Evolutionary conservation across 2,329 filamentous ascomycete genomes (phyloP), one percentile per base, ranked within the genome.

Genomic region (Colletotrichum spinosum): DNA sequence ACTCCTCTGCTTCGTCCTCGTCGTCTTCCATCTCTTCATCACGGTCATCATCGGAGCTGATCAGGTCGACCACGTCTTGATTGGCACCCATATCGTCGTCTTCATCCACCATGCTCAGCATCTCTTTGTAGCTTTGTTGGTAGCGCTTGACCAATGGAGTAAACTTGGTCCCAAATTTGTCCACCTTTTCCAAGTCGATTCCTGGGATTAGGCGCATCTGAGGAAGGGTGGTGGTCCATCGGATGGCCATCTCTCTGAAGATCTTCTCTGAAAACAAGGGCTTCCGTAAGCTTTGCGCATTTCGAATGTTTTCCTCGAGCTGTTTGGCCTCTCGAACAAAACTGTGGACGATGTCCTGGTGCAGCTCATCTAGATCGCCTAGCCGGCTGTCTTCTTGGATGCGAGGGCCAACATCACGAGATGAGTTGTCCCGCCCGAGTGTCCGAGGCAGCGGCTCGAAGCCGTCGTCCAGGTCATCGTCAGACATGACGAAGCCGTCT

Each of bases 161-260:
- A 67, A 95, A 88, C 57, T 80, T 82, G 39, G 77, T 78, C 8
- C 92, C 92, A 72, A 89, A 88, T 2, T 81, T 79, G 49, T 81
- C 73, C 33, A 93, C 89, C 72, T 88, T 90, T 34, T 88, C 86
- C 1, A 74, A 68, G 58, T 90, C 84, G 63, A 94, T 90, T 9
- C 84, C 86, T 0, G 83, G 83, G 53, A 95, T 91, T 8, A 77
- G 76, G 38, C 78, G 79, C 88, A 96, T 91, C 62, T 88, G 80
- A 13, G 86, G 83, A 9, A 87, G 71, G 8, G 82, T 87, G 8
- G 80, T 82, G 1, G 91, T 92, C 82, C 91, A 91, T 39, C 82
- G 77, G 54, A 93, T 87, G 11, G 87, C 90, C 90, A 96, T 94
- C 69, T 90, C 86, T 41, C 89, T 87, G 55, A 94, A 84, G 12